Percentiles rank a stretch among this genome's conserved stretches.
Evolutionary conservation across 2,329 filamentous ascomycete genomes (phyloP).

Genomic region (Cladosporium sp.): DNA sequence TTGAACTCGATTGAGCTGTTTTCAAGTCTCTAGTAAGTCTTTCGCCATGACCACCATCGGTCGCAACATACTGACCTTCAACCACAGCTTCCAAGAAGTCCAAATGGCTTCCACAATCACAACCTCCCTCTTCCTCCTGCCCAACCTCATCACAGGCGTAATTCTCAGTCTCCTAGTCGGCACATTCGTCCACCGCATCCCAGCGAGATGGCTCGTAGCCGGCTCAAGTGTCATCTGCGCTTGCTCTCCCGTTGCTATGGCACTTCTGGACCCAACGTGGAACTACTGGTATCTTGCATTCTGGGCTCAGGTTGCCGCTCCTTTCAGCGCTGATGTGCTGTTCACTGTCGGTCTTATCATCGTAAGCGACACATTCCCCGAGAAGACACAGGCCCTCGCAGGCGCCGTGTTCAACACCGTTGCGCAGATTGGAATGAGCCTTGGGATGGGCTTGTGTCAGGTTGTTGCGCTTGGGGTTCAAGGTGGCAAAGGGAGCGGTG

Average conservation of each 20-base stretch:
- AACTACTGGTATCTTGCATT: constrained; percentile 13
- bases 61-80: background rate
- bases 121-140: constrained; percentile 36
- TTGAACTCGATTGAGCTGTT: constrained; percentile 27
- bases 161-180: constrained; percentile 44
- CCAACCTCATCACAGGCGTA: constrained; percentile 37
- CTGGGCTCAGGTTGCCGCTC: constrained; percentile 11
- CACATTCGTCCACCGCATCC: constrained; percentile 13
- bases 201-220: constrained; percentile 22
- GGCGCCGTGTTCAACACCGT: constrained; percentile 46
- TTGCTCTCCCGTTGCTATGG: constrained; percentile 11
- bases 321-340: constrained; percentile 10
- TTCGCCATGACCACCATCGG: background rate
- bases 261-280: constrained; percentile 9
- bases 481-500: background rate
- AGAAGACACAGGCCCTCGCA: constrained; percentile 39
- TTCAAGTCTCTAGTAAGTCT: constrained; percentile 6
- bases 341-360: constrained; percentile 6
- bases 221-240: constrained; percentile 16
- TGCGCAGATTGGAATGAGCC: constrained; percentile 40
- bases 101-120: constrained; percentile 31
- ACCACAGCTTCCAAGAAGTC: constrained; percentile 38
- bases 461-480: constrained; percentile 5
- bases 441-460: constrained; percentile 28
- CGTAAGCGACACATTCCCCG: constrained; percentile 26